Base-by-base conservation (phyloP, 805 yeast genomes). In the Spathaspora sp. region DNA sequence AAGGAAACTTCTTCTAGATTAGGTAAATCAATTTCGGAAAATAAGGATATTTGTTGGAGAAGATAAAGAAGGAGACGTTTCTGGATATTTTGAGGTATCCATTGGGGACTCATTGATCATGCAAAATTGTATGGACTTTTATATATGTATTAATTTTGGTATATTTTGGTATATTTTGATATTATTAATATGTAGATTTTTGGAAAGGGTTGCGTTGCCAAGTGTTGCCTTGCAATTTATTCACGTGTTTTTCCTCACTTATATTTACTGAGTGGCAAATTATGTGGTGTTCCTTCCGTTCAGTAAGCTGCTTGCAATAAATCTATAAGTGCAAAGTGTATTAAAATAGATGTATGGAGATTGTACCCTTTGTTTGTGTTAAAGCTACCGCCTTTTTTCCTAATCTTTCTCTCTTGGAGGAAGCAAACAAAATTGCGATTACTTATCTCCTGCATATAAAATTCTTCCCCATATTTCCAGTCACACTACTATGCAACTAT, bases 21-120 rank as follows among this genome's bases (percentile, higher is more conserved):
- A 17, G 90, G 86, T 17, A 90, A 73, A 65, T 91, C 96, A 19
- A 91, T 79, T 57, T 86, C 87, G 1, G 96, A 87, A 61, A 92
- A 89, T 42, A 92, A 69, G 14, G 92, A 83, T 44, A 91, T 79
- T 66, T 89, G 93, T 63, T 87, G 89, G 23, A 92, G 77, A 4
- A 91, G 81, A 66, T 89, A 90, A 43, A 87, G 81, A 43, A 92
- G 79, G 39, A 91, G 78, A 59, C 96, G 75, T 68, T 88, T 87
- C 61, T 91, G 97, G 42, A 92, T 76, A 67, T 87, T 88, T 65
- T 86, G 93, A 6, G 96, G 93, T 66, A 89, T 78, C 96, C 96
- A 89, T 55, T 62, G 60, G 63, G 76, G 68, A 57, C 62, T 61
- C 61, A 56, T 62, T 44, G 43, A n/a, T 35, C 40, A 35, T 35